Conservation (phyloP, 1,284 basidiomycete genomes). For the Apiotrichum akiyoshidainum region DNA sequence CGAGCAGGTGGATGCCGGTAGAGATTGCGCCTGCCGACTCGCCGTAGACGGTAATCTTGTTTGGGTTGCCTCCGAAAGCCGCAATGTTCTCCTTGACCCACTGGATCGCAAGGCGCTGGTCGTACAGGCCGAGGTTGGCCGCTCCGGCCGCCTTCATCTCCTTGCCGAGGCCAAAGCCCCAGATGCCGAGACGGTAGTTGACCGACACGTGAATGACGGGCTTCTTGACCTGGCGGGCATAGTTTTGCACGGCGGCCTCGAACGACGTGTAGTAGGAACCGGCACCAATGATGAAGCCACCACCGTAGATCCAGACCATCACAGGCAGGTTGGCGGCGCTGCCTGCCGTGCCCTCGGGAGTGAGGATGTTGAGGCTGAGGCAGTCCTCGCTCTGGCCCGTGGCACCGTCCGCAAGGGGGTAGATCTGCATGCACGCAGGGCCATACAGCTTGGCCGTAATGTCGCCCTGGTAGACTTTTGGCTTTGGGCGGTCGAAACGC, state of each 20-base stretch:
- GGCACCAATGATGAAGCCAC: conserved; percentile 32
- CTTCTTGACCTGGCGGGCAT: conserved; percentile 12
- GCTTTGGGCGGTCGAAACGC: conserved; percentile 50
- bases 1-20: conserved; percentile 36
- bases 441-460: conserved; percentile 30
- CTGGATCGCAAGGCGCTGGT: conserved; percentile 53
- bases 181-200: conserved; percentile 53
- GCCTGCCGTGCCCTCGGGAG: conserved; percentile 24
- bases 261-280: conserved; percentile 22
- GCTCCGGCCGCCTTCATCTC: conserved; percentile 39
- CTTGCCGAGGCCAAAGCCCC: conserved; percentile 49
- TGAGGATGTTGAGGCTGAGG: conserved; percentile 49
- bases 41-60: conserved; percentile 50
- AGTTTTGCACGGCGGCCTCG: conserved; percentile 22
- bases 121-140: conserved; percentile 48
- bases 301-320: conserved; percentile 44
- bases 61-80: conserved; percentile 54
- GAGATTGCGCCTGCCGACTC: conserved; percentile 49
- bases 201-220: conserved; percentile 51
- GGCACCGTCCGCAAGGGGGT: conserved; percentile 20
- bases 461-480: conserved; percentile 25
- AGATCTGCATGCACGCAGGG: conserved; percentile 37
- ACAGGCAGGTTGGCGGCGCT: conserved; percentile 40
- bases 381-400: conserved; percentile 47
- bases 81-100: conserved; percentile 55